phyloP scores from a whole-genome alignment of 345 rosid genomes.

The Populus davidiana region DNA sequence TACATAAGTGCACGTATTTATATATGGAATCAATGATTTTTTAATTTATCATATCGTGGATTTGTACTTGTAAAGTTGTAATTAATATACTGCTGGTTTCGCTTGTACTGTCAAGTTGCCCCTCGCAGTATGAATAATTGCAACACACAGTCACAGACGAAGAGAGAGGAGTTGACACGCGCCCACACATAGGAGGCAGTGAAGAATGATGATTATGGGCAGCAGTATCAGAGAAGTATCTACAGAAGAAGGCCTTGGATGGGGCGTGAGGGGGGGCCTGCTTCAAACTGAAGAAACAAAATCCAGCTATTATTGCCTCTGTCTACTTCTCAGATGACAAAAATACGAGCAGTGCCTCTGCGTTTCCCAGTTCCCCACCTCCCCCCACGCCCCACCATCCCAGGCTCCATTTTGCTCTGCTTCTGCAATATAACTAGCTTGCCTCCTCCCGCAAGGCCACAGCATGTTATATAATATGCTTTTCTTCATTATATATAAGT shows the following conservation, averaged over 20 bases:
- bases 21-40: too few relatives aligned
- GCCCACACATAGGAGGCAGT: not conserved
- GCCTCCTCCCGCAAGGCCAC: too few relatives aligned
- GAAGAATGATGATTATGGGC: slow-evolving; percentile 15
- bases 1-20: too few relatives aligned
- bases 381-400: not conserved
- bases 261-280: slow-evolving; percentile 17
- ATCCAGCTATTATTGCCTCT: slow-evolving; percentile 36
- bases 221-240: slow-evolving; percentile 6
- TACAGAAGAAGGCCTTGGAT: not conserved
- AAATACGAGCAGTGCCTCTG: slow-evolving; percentile 32
- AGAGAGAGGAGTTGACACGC: not conserved
- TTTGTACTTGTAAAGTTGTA: too few relatives aligned
- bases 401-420: not conserved
- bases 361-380: slow-evolving; percentile 24
- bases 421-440: too few relatives aligned
- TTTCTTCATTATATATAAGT: too few relatives aligned
- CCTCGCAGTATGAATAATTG: too few relatives aligned
- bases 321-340: slow-evolving; percentile 50
- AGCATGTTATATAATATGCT: too few relatives aligned
- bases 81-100: too few relatives aligned
- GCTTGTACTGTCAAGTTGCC: too few relatives aligned
- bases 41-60: too few relatives aligned
- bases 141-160: not conserved
- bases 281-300: slow-evolving; percentile 39